Base-by-base conservation (phyloP, 257 asterid species). In the Echium plantagineum region DNA sequence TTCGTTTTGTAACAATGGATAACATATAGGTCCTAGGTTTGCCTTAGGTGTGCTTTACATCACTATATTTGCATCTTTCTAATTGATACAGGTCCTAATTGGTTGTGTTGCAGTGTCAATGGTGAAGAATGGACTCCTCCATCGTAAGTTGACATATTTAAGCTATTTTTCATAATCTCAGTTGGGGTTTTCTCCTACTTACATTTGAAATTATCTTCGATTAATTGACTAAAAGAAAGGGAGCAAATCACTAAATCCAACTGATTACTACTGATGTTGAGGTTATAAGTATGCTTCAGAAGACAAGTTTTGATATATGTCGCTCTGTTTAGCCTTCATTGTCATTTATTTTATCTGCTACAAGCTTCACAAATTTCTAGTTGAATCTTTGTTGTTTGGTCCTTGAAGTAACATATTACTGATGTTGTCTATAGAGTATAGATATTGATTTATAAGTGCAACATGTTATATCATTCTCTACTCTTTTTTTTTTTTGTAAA, bases 61-160 rank as follows among this genome's bases (percentile, higher is more conserved):
- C n/a, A n/a, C n/a, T n/a, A n/a, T n/a, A n/a, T n/a, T n/a, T n/a
- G n/a, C n/a, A n/a, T 1, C 42, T 22, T 61, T 15, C 60, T 57
- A 57, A 38, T 52, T 21, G 5, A 35, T 72, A 20, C 73, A 91
- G 98, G 95, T 88, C 65, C 76, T 88, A 26, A 88, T 88, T 71
- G 95, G 86, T 63, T 85, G 80, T 62, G 94, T 91, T 72, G 97
- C 89, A 60, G 62, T 91, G 70, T 88, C 95, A 55, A 84, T 91
- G 98, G 95, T 91, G 68, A 89, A 91, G 61, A 82, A 73, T 76
- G 90, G 81, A 55, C 94, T 88, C 73, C 77, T 91, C 57, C 86
- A 82, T 72, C 73, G 98, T 91, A 78, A 82, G 95, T 77, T 66
- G 21, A 65, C 60, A 20, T 63, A 15, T 46, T 17, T 53, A 6